Evolutionary conservation across 2,329 filamentous ascomycete genomes (phyloP).

Genomic region (Neonectria punicea): DNA sequence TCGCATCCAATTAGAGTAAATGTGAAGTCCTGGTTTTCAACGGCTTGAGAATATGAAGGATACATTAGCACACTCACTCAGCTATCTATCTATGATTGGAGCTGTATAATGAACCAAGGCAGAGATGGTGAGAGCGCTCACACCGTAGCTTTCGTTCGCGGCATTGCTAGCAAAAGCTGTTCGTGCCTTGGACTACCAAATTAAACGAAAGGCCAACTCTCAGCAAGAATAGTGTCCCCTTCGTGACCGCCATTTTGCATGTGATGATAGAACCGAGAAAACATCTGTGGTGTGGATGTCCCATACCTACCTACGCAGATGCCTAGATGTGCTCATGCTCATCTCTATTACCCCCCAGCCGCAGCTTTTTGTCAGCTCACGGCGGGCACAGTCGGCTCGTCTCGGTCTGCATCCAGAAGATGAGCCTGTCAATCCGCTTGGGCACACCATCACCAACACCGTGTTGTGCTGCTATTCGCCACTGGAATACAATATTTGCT

Average conservation of each 20-base stretch:
- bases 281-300: background rate
- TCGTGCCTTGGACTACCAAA: too few species aligned
- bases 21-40: too few species aligned
- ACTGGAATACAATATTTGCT: slow-evolving; percentile 9
- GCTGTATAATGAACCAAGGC: too few species aligned
- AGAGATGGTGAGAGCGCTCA: too few species aligned
- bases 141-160: too few species aligned
- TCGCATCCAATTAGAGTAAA: too few species aligned
- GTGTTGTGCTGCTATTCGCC: slow-evolving; percentile 1
- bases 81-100: too few species aligned
- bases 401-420: background rate
- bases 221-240: background rate
- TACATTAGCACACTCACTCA: too few species aligned
- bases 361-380: slow-evolving; percentile 15
- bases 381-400: background rate
- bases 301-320: background rate
- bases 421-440: background rate
- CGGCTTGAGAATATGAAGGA: too few species aligned
- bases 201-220: background rate
- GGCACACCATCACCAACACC: background rate
- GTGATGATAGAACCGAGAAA: slow-evolving; percentile 10
- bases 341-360: background rate
- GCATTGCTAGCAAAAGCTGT: too few species aligned
- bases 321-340: slow-evolving; percentile 16
- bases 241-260: slow-evolving; percentile 13